These are phyloP conservation scores for Puccinia polysora DNA, from an alignment of 1,284 basidiomycete genomes.

Conservation along the genomic window DNA sequence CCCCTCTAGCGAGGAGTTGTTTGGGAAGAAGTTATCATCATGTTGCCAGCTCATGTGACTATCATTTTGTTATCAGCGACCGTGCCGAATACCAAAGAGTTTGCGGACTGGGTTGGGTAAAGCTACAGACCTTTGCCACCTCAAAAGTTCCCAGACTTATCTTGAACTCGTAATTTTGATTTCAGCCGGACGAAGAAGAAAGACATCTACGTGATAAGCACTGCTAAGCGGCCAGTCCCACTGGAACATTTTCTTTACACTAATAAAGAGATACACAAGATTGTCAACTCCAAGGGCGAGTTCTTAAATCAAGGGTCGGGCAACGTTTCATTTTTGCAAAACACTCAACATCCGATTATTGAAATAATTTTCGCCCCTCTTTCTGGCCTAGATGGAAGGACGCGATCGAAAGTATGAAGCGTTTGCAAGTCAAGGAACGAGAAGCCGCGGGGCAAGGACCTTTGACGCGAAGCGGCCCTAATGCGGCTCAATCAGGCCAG, in stretches of 20 bases:
- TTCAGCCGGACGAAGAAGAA: conserved; percentile 94
- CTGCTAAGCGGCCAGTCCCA: conserved; percentile 90
- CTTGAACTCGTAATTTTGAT: neutral
- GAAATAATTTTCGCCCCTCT: conserved; percentile 2
- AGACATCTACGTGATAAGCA: conserved; percentile 98
- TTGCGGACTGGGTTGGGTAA: conserved; percentile 98
- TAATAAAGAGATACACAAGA: conserved; percentile 82
- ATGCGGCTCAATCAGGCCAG: conserved; percentile 44
- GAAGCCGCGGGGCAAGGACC: conserved; percentile 47
- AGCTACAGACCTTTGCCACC: conserved; percentile 50
- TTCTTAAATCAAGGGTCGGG: conserved; percentile 71
- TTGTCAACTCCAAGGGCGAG: conserved; percentile 76
- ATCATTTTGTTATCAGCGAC: conserved; percentile 96
- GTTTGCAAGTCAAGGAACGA: conserved; percentile 57
- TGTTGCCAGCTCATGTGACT: conserved; percentile 93
- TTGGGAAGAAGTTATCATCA: conserved; percentile 99
- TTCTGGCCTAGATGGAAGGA: conserved; percentile 67
- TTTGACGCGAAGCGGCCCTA: conserved; percentile 44
- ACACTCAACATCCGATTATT: neutral
- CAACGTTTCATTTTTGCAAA: conserved; percentile 19
- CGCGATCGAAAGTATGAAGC: conserved; percentile 76
- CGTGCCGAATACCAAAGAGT: conserved; percentile 96
- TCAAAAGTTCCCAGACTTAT: neutral
- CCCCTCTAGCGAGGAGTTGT: conserved; percentile 83
- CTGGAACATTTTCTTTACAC: conserved; percentile 96